Evolutionary conservation across 495 filamentous ascomycete genomes (phyloP).

Genomic region (Daldinia grandis): DNA sequence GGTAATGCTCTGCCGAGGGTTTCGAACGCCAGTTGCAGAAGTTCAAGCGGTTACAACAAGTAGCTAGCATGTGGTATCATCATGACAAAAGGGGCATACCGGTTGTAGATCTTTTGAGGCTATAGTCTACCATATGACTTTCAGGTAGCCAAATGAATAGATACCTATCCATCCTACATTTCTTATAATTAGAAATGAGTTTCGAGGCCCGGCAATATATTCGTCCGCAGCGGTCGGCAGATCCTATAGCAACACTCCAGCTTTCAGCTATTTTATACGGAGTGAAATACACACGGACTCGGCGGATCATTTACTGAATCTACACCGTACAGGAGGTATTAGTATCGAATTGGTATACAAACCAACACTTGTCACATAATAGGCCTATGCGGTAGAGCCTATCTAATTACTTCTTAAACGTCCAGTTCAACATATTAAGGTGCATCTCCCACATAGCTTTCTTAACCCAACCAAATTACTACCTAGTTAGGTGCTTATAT

Average conservation of each 20-base stretch:
- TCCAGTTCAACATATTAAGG: too few species aligned
- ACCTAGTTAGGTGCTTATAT: too few species aligned
- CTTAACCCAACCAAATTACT: too few species aligned
- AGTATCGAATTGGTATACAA: too few species aligned
- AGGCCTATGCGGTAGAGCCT: too few species aligned
- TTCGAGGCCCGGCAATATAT: not conserved
- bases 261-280: not conserved
- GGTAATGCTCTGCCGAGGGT: slow-evolving; percentile 24
- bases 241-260: not conserved
- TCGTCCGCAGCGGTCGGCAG: too few species aligned
- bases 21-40: slow-evolving; percentile 1
- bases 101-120: slow-evolving; percentile 2
- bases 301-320: not conserved
- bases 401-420: too few species aligned
- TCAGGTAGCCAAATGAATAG: not conserved
- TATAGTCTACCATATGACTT: slow-evolving; percentile 6
- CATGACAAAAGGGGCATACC: not conserved
- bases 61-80: slow-evolving; percentile 3
- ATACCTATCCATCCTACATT: not conserved
- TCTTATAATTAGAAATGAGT: not conserved
- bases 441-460: too few species aligned
- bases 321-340: not conserved
- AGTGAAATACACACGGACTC: not conserved
- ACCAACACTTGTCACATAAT: too few species aligned
- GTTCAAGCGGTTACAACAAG: slow-evolving; percentile 3